Evolutionary conservation across 1,284 basidiomycete species (phyloP).

Genomic region (Microbotryum scabiosae): DNA sequence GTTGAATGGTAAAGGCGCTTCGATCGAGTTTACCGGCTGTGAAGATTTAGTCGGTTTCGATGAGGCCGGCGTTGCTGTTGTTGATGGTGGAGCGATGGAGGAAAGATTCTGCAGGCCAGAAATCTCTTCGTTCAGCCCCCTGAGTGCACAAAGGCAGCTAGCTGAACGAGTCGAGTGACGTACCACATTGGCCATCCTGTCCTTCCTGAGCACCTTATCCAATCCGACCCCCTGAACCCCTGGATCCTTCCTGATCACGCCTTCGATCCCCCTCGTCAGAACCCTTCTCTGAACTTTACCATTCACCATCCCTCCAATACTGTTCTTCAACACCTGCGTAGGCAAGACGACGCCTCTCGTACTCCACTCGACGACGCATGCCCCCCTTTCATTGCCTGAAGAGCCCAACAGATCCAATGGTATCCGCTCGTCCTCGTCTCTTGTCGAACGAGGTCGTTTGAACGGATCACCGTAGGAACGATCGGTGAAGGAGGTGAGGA

Average conservation of each 20-base stretch:
- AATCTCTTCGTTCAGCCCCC: too few species aligned
- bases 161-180: background rate
- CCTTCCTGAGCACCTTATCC: constrained; percentile 10
- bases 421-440: constrained; percentile 25
- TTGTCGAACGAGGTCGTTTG: background rate
- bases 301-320: constrained; percentile 5
- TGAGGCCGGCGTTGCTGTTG: background rate
- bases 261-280: constrained; percentile 13
- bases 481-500: constrained; percentile 5
- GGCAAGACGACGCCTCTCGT: constrained; percentile 2
- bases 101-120: background rate
- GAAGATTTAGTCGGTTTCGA: too few species aligned
- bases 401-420: constrained; percentile 10
- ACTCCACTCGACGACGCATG: constrained; percentile 22
- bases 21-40: too few species aligned
- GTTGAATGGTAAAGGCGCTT: constrained; percentile 59
- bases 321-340: background rate
- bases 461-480: constrained; percentile 19
- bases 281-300: constrained; percentile 9
- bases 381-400: background rate
- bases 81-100: background rate
- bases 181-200: constrained; percentile 5
- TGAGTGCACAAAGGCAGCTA: too few species aligned
- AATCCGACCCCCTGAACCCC: background rate
- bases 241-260: background rate